Conservation (phyloP, 495 filamentous ascomycete species). For the Penicillium desertorum region DNA sequence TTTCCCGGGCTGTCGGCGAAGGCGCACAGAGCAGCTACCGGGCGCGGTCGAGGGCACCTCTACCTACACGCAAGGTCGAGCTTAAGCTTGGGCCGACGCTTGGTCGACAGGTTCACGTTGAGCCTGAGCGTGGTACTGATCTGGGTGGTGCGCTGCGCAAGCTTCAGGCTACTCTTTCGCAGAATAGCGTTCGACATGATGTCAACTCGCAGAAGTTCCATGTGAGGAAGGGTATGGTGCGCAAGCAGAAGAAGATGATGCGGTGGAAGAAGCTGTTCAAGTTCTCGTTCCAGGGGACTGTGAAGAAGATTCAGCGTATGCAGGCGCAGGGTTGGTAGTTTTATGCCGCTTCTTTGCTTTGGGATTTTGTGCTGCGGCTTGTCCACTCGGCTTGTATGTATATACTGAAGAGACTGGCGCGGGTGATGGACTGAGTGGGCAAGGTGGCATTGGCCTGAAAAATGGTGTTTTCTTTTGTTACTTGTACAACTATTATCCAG, state of each 20-base stretch:
- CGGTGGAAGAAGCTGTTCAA: conserved; percentile 48
- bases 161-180: conserved; percentile 25
- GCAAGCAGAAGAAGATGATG: conserved; percentile 35
- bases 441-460: conserved; percentile 5
- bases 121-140: conserved; percentile 39
- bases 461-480: conserved; percentile 16
- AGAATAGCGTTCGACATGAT: conserved; percentile 32
- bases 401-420: conserved; percentile 17
- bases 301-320: conserved; percentile 46
- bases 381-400: conserved; percentile 21
- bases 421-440: conserved; percentile 1
- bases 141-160: conserved; percentile 31
- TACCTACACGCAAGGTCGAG: conserved; percentile 25
- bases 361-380: conserved; percentile 7
- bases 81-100: conserved; percentile 45
- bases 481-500: conserved; percentile 25
- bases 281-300: conserved; percentile 45
- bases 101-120: conserved; percentile 42
- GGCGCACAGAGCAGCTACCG: background rate
- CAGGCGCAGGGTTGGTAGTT: conserved; percentile 47
- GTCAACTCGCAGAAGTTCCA: conserved; percentile 36
- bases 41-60: conserved; percentile 3
- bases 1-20: conserved; percentile 27
- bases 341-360: background rate
- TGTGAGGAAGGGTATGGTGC: conserved; percentile 39